phyloP scores from a whole-genome alignment of 129 eudicot genomes.

The Flaveria trinervia region DNA sequence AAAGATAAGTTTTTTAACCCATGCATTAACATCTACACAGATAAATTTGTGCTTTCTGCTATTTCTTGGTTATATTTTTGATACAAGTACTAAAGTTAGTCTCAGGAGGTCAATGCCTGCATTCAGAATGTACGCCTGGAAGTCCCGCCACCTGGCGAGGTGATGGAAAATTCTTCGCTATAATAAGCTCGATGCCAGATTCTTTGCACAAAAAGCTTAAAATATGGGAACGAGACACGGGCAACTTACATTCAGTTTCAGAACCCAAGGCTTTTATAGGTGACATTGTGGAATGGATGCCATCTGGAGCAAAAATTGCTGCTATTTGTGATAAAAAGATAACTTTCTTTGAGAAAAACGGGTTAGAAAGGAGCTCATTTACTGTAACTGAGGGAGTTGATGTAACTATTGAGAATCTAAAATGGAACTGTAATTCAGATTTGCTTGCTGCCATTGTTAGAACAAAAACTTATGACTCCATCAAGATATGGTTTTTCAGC shows the following conservation, averaged over 20 bases:
- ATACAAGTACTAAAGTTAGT: constrained; percentile 31
- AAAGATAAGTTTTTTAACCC: neutral
- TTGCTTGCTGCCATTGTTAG: constrained; percentile 77
- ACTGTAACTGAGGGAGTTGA: constrained; percentile 47
- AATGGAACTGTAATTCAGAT: constrained; percentile 89
- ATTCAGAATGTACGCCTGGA: constrained; percentile 38
- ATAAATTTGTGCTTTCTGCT: constrained; percentile 4
- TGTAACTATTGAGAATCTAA: constrained; percentile 52
- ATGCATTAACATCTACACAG: neutral
- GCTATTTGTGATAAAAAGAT: constrained; percentile 59
- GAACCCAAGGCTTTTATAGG: constrained; percentile 68
- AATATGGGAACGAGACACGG: constrained; percentile 97
- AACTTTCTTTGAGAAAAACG: constrained; percentile 76
- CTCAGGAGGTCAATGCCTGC: constrained; percentile 47
- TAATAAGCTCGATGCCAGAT: constrained; percentile 51
- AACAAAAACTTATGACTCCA: constrained; percentile 57
- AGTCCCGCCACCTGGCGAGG: constrained; percentile 85
- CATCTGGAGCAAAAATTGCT: constrained; percentile 89
- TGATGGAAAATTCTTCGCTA: constrained; percentile 87
- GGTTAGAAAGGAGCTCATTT: constrained; percentile 87
- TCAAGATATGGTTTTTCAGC: constrained; percentile 85
- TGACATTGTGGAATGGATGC: constrained; percentile 80
- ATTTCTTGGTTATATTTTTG: constrained; percentile 19
- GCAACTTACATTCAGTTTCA: constrained; percentile 73
- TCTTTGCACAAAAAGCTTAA: constrained; percentile 63